Conservation (phyloP, 2,329 filamentous ascomycete species). For the Pestalotiopsis sp. region DNA sequence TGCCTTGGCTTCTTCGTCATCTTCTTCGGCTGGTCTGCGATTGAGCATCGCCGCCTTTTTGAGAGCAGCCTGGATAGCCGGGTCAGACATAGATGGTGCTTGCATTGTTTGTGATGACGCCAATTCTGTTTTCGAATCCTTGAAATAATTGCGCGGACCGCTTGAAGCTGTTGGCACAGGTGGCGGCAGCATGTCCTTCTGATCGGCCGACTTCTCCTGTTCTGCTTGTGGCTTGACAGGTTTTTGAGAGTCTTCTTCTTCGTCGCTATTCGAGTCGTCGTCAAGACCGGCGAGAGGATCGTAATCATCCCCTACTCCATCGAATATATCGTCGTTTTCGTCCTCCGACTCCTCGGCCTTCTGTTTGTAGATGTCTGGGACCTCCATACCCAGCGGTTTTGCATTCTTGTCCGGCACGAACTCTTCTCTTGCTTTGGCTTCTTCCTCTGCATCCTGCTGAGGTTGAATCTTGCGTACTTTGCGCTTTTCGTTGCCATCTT, state of each 20-base stretch:
- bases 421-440: constrained; percentile 43
- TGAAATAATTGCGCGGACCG: constrained; percentile 62
- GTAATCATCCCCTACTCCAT: constrained; percentile 67
- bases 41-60: constrained; percentile 77
- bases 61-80: constrained; percentile 79
- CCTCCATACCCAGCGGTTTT: constrained; percentile 66
- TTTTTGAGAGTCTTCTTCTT: constrained; percentile 25
- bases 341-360: constrained; percentile 52
- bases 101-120: constrained; percentile 54
- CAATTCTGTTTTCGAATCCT: constrained; percentile 57
- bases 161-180: constrained; percentile 39
- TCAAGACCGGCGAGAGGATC: constrained; percentile 65
- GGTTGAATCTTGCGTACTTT: constrained; percentile 60
- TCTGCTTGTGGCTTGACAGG: constrained; percentile 21
- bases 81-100: constrained; percentile 67
- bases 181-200: constrained; percentile 47
- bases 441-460: constrained; percentile 30
- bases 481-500: constrained; percentile 67
- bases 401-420: constrained; percentile 56
- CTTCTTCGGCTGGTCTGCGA: constrained; percentile 39
- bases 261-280: constrained; percentile 42
- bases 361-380: constrained; percentile 61
- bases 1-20: constrained; percentile 50
- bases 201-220: constrained; percentile 25
- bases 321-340: constrained; percentile 67